Conservation (phyloP, 345 rosid species). For the Eucalyptus victrix region DNA sequence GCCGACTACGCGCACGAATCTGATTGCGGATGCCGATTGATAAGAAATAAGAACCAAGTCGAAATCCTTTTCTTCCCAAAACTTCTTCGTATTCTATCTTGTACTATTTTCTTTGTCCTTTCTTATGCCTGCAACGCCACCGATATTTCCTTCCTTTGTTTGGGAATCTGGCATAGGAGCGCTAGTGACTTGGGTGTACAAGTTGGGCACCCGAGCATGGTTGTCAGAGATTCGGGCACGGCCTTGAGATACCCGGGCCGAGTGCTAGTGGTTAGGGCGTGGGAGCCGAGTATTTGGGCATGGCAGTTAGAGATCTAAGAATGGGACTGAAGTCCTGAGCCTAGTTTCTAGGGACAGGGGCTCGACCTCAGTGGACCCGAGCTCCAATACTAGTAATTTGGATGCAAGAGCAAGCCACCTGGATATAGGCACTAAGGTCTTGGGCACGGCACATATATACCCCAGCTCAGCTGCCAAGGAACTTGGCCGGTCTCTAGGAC, state of each 20-base stretch:
- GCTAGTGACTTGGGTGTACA: not conserved
- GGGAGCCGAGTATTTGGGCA: not conserved
- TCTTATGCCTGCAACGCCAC: not conserved
- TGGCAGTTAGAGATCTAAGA: too few relatives aligned
- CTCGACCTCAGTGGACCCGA: fast-evolving
- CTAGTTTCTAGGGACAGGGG: fast-evolving
- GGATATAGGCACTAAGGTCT: fast-evolving
- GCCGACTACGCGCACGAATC: too few relatives aligned
- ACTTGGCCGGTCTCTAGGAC: fast-evolving
- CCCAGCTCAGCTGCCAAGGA: too few relatives aligned
- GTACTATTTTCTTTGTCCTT: not conserved
- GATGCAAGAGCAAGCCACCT: fast-evolving
- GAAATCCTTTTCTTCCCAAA: too few relatives aligned
- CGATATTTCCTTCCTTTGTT: not conserved
- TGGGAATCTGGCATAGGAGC: not conserved
- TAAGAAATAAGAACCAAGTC: not conserved
- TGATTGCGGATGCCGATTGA: too few relatives aligned
- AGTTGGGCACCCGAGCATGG: not conserved
- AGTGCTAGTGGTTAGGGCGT: not conserved
- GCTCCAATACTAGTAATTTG: not conserved
- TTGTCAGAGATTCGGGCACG: not conserved
- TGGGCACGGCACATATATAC: fast-evolving
- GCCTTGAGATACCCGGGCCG: not conserved
- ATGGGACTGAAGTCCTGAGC: not conserved
- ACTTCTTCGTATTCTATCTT: too few relatives aligned